A percentile compares a stretch with the other conserved stretches of the same genome.
These are phyloP conservation scores for Rhodotorula paludigena DNA, from an alignment of 768 basidiomycete species.

Conservation along the genomic window DNA sequence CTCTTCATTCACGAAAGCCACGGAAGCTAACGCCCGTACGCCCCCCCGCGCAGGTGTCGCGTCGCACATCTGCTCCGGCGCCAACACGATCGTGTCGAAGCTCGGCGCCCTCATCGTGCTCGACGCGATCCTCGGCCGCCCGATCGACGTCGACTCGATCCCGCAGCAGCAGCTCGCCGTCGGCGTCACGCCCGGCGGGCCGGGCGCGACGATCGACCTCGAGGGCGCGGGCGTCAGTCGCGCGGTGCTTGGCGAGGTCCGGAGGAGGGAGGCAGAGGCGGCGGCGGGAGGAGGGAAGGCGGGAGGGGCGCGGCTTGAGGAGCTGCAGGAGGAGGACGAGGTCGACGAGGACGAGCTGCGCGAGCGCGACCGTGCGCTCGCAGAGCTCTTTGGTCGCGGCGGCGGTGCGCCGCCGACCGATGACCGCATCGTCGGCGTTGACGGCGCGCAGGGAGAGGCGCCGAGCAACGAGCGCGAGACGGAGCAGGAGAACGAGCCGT, in stretches of 20 bases:
- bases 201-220: constrained; percentile 31
- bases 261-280: background rate
- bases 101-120: constrained; percentile 36
- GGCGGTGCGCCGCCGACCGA: background rate
- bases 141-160: constrained; percentile 50
- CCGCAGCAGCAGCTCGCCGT: constrained; percentile 34
- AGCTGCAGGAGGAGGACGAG: constrained; percentile 25
- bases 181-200: constrained; percentile 30
- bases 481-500: constrained; percentile 9
- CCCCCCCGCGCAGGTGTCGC: constrained; percentile 25
- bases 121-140: constrained; percentile 52
- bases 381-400: constrained; percentile 16
- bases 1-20: background rate
- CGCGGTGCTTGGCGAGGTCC: constrained; percentile 3
- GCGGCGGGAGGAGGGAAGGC: background rate
- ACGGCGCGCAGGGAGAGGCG: background rate
- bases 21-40: no score
- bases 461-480: constrained; percentile 9
- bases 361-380: constrained; percentile 24
- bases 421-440: background rate
- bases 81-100: constrained; percentile 37
- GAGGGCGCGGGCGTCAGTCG: constrained; percentile 14
- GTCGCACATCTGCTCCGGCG: constrained; percentile 31
- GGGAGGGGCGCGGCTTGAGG: background rate
- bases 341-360: constrained; percentile 23